Conservation (phyloP, 768 basidiomycete genomes). For the Serpula lacrymans region DNA sequence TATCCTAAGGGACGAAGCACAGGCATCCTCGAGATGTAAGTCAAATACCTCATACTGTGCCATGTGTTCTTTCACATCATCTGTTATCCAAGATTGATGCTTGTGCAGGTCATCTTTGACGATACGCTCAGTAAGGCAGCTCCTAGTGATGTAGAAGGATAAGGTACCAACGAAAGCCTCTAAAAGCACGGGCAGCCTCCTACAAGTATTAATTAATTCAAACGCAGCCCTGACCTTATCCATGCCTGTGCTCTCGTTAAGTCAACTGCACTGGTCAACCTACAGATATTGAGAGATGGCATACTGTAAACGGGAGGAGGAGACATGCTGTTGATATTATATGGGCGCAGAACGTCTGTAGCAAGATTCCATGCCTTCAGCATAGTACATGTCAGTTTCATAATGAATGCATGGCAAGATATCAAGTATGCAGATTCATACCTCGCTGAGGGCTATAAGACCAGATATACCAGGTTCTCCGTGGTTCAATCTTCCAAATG, state of each 20-base stretch:
- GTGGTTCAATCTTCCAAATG: constrained; percentile 62
- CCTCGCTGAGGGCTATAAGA: constrained; percentile 62
- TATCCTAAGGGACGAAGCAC: not conserved
- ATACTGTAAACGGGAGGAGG: constrained; percentile 23
- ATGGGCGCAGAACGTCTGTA: constrained; percentile 52
- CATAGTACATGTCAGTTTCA: constrained; percentile 1
- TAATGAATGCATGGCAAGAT: not conserved
- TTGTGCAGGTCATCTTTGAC: constrained; percentile 59
- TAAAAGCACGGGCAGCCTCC: constrained; percentile 59
- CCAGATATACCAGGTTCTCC: constrained; percentile 60
- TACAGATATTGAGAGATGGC: constrained; percentile 14
- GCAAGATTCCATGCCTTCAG: constrained; percentile 59
- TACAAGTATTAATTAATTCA: constrained; percentile 51
- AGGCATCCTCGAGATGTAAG: not conserved
- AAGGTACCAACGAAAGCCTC: constrained; percentile 66
- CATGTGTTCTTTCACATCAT: constrained; percentile 61
- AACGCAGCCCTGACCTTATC: constrained; percentile 53
- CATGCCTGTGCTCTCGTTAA: constrained; percentile 35
- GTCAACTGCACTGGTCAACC: constrained; percentile 16
- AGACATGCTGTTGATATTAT: constrained; percentile 46
- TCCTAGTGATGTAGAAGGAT: not conserved
- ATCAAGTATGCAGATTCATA: constrained; percentile 15
- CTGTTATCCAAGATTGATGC: constrained; percentile 53
- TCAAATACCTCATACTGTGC: constrained; percentile 52
- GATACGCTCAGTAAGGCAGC: not conserved